These are phyloP conservation scores for Angomonas ambiguus DNA, from an alignment of 208 protist genomes.

Conservation along the genomic window DNA sequence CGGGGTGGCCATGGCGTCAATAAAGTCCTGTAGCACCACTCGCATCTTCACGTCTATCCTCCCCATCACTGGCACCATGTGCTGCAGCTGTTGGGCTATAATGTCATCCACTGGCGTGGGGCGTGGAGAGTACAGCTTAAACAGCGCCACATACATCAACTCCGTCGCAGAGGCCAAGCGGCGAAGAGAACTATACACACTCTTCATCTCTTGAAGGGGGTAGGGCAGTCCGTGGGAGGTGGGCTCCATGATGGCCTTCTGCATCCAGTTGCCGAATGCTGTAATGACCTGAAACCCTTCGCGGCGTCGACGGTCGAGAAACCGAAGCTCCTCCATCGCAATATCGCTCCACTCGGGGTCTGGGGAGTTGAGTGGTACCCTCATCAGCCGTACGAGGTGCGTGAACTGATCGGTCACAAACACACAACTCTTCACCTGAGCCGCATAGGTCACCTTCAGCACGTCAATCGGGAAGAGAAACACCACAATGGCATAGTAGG, in stretches of 20 bases:
- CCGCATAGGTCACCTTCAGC: slow-evolving; percentile 37
- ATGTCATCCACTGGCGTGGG: not conserved
- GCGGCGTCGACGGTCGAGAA: not conserved
- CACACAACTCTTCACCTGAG: slow-evolving; percentile 25
- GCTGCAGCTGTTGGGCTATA: not conserved
- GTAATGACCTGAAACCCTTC: slow-evolving; percentile 4
- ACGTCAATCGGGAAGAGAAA: slow-evolving; percentile 67
- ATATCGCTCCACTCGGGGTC: slow-evolving; percentile 14
- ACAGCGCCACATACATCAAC: slow-evolving; percentile 27
- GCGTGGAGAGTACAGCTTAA: slow-evolving; percentile 9
- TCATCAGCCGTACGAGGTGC: slow-evolving; percentile 29
- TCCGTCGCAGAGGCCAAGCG: slow-evolving; percentile 47
- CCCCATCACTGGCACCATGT: slow-evolving; percentile 24
- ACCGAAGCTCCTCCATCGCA: slow-evolving; percentile 13
- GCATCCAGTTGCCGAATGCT: slow-evolving; percentile 27
- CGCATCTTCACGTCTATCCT: slow-evolving; percentile 25
- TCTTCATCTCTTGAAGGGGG: slow-evolving; percentile 32
- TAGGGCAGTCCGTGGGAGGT: slow-evolving; percentile 43
- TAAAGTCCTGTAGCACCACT: slow-evolving; percentile 42
- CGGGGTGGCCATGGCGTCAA: slow-evolving; percentile 34
- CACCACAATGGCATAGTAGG: slow-evolving; percentile 63
- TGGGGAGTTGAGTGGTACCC: slow-evolving; percentile 14
- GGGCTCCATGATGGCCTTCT: slow-evolving; percentile 37
- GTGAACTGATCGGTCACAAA: slow-evolving; percentile 31
- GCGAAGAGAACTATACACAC: slow-evolving; percentile 49